Evolutionary conservation across 257 asterid genomes (phyloP).

Genomic region (Nicotiana tomentosiformis): DNA sequence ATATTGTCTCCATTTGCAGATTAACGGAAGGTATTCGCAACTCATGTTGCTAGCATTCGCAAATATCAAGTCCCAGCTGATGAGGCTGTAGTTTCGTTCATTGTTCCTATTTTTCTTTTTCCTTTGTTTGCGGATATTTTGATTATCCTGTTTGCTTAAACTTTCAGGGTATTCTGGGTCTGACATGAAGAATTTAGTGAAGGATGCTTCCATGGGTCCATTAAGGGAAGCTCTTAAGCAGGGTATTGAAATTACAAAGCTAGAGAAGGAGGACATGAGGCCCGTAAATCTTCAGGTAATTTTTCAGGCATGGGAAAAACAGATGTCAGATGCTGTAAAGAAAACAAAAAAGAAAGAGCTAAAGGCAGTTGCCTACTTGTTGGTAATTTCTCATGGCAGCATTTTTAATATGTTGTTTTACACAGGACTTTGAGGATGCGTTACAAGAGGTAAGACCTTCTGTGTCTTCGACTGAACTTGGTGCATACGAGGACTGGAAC

Average conservation of each 20-base stretch:
- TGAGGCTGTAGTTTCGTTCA: background rate
- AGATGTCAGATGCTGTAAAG: background rate
- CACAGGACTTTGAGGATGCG: conserved; percentile 80
- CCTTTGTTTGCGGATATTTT: background rate
- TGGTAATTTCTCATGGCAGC: background rate
- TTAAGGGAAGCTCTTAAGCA: conserved; percentile 79
- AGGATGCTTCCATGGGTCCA: conserved; percentile 99
- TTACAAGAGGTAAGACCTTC: conserved; percentile 95
- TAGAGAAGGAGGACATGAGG: conserved; percentile 87
- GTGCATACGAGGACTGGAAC: conserved; percentile 83
- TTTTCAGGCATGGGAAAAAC: background rate
- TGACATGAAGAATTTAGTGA: conserved; percentile 96
- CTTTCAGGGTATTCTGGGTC: conserved; percentile 95
- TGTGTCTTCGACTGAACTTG: conserved; percentile 80
- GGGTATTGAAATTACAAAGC: conserved; percentile 78
- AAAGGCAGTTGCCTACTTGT: background rate
- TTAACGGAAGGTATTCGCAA: conserved; percentile 64
- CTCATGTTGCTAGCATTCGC: conserved; percentile 1
- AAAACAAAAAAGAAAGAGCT: background rate
- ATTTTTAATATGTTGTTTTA: background rate
- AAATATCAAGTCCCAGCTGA: conserved; percentile 13
- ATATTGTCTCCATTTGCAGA: conserved; percentile 62
- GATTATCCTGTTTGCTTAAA: background rate
- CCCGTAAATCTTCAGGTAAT: conserved; percentile 75
- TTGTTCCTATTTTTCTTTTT: background rate